These are phyloP conservation scores for Theileria equi DNA, from an alignment of 169 alveolate species.

Conservation along the genomic window DNA sequence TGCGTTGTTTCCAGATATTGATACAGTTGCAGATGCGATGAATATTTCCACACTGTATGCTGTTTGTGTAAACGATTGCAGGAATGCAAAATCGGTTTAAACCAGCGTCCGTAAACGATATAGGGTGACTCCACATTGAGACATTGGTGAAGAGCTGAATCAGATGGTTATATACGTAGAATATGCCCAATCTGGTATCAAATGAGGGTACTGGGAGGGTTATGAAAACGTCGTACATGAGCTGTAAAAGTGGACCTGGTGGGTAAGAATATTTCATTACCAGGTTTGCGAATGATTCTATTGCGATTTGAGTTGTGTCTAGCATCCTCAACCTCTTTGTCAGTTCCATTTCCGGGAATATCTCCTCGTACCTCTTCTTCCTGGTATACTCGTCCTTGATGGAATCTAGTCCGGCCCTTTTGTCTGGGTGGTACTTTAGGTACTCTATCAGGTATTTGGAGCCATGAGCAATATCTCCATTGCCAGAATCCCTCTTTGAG, in stretches of 20 bases:
- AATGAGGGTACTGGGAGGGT: conserved; percentile 41
- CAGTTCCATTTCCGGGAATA: conserved; percentile 54
- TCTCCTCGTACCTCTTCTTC: conserved; percentile 36
- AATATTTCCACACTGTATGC: conserved; percentile 45
- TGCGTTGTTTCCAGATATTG: conserved; percentile 58
- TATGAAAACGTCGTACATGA: conserved; percentile 50
- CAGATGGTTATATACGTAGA: conserved; percentile 63
- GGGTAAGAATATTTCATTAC: conserved; percentile 53
- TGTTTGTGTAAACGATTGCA: conserved; percentile 35
- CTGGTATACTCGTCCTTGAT: conserved; percentile 25
- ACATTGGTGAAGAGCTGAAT: conserved; percentile 31
- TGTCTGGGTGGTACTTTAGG: conserved; percentile 35
- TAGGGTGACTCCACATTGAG: conserved; percentile 18
- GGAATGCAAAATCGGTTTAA: conserved; percentile 56
- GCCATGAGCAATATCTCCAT: conserved; percentile 5
- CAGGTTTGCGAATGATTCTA: conserved; percentile 26
- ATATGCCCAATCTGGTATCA: conserved; percentile 48
- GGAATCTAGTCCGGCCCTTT: conserved; percentile 3
- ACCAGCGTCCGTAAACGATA: conserved; percentile 42
- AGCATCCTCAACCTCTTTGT: conserved; percentile 14
- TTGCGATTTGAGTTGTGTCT: conserved; percentile 57
- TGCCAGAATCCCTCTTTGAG: not conserved
- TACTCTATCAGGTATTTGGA: conserved; percentile 56
- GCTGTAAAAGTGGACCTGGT: conserved; percentile 57
- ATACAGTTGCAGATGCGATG: conserved; percentile 47